Conservation (phyloP, 345 rosid genomes). For the Erodium maritimum region DNA sequence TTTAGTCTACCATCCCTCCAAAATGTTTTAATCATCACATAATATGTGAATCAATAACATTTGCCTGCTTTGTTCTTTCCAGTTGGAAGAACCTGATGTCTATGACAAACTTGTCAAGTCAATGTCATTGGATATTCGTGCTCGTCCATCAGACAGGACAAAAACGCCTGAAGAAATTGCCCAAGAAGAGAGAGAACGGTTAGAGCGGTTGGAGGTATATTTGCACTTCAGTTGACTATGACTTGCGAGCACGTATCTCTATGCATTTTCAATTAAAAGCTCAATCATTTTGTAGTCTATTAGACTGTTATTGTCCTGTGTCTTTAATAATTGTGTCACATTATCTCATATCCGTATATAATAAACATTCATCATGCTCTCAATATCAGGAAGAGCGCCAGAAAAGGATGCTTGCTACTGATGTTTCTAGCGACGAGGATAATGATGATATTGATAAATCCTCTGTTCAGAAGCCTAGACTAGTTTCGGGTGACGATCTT, state of each 20-base stretch:
- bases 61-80: not conserved
- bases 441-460: slow-evolving; percentile 38
- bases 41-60: not conserved
- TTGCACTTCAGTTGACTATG: slow-evolving; percentile 1
- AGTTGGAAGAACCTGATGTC: slow-evolving; percentile 40
- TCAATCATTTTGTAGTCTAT: not conserved
- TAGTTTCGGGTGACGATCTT: slow-evolving; percentile 79
- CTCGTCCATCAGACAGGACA: slow-evolving; percentile 72
- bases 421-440: slow-evolving; percentile 69
- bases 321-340: not conserved
- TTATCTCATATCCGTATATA: not conserved
- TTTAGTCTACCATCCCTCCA: not conserved
- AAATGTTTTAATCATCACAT: not conserved
- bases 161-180: slow-evolving; percentile 97
- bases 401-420: slow-evolving; percentile 68
- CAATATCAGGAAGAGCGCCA: slow-evolving; percentile 62
- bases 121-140: slow-evolving; percentile 61
- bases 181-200: slow-evolving; percentile 70
- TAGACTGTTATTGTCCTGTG: not conserved
- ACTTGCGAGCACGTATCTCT: not conserved
- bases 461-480: slow-evolving; percentile 23
- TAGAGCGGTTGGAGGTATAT: slow-evolving; percentile 69
- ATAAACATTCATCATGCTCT: not conserved
- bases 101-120: slow-evolving; percentile 46
- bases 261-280: not conserved